Percentiles rank a stretch among this genome's conserved stretches.
These are phyloP conservation scores for Pilatotrama ljubarskyi DNA, from an alignment of 768 basidiomycete species.

Conservation along the genomic window DNA sequence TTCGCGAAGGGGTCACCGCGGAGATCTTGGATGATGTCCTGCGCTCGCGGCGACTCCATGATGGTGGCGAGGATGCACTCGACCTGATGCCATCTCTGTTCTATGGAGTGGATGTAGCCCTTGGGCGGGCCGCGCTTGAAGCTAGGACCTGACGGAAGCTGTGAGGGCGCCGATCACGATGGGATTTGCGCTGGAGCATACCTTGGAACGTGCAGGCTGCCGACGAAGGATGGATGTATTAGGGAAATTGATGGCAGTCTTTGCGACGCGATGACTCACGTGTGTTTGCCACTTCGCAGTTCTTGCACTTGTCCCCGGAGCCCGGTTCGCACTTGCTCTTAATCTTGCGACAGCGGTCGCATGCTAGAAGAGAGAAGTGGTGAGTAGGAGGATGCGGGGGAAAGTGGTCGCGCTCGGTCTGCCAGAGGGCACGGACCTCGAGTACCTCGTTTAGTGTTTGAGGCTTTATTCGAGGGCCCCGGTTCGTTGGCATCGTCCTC, in stretches of 20 bases:
- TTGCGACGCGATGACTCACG: conserved; percentile 16
- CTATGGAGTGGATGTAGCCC: conserved; percentile 92
- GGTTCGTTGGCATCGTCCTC: conserved; percentile 25
- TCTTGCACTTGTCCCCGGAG: conserved; percentile 64
- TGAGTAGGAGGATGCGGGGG: background rate
- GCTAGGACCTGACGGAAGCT: conserved; percentile 55
- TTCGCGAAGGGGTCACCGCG: conserved; percentile 73
- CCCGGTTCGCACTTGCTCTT: conserved; percentile 83
- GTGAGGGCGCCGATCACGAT: background rate
- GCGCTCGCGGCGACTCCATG: conserved; percentile 67
- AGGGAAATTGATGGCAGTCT: background rate
- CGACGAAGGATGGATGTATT: conserved; percentile 19
- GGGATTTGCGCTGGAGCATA: conserved; percentile 45
- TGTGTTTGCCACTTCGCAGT: conserved; percentile 50
- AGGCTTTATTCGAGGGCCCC: conserved; percentile 19
- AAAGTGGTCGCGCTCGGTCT: background rate
- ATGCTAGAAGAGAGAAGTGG: conserved; percentile 47
- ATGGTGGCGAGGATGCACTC: conserved; percentile 87
- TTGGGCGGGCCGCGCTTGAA: conserved; percentile 85
- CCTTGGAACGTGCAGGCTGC: conserved; percentile 53
- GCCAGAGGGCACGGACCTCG: conserved; percentile 21
- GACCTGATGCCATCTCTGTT: conserved; percentile 89
- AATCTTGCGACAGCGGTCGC: conserved; percentile 85
- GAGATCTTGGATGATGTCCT: conserved; percentile 60
- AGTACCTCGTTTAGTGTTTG: conserved; percentile 24